Base-by-base conservation (phyloP, 345 rosid species). In the Stellera chamaejasme region DNA sequence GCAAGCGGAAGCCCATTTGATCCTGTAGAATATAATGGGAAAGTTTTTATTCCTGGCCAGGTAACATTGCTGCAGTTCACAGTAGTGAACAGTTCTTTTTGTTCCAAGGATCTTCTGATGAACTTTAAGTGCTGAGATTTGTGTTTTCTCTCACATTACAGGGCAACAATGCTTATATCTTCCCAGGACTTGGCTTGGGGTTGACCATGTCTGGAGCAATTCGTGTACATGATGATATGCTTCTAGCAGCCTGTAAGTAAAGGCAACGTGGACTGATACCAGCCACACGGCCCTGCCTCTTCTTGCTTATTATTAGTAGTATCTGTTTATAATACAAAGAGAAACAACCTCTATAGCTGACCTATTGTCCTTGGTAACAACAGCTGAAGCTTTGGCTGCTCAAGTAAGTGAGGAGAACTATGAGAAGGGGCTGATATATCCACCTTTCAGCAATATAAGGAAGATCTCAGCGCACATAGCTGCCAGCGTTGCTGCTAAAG, bases 1-100 rank as follows among this genome's bases (percentile, higher is more conserved):
- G 96, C 97, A 6, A 90, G 99, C 58, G 99, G 99, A 76, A 93
- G 97, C 67, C 99, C 97, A 48, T 93, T 90, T 69, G 96, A 85
- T 70, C 90, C 95, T 23, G 74, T 93, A 55, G 82, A 90, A 61
- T 82, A 77, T 52, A 62, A 79, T 45, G 95, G 87, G 64, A 87
- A 71, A 72, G 68, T 80, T 45, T 81, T 81, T 39, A 77, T 83
- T 58, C 81, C 99, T n/a, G 96, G 97, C 75, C 98, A 91, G 95
- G 98, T 91, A 45, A 14, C 36, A 16, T 15, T 50, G 11, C 28
- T 23, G 2, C 45, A 54, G 16, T 44, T 41, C 26, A 45, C 45
- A 44, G 45, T 27, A 54, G 46, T 60, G 59, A 45, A 5, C 43
- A 5, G 15, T 28, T n/a, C 48, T 32, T 45, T 3, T 59, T n/a